Conservation (phyloP, 495 filamentous ascomycete genomes). For the Hyaloscypha finlandica region DNA sequence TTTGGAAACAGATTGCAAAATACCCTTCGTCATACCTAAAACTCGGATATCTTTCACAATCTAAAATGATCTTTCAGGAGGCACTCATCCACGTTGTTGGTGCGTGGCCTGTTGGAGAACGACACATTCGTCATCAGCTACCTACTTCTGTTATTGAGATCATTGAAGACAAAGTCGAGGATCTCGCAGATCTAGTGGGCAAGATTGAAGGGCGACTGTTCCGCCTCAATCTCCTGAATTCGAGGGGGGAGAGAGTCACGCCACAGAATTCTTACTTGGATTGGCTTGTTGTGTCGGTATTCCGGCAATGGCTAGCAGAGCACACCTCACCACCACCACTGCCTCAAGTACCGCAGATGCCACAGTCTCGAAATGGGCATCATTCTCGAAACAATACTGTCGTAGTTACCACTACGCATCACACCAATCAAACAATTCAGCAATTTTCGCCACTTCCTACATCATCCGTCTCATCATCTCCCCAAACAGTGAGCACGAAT, state of each 20-base stretch:
- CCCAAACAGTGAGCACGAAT: slow-evolving; percentile 43
- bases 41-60: slow-evolving; percentile 80
- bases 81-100: slow-evolving; percentile 90
- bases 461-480: slow-evolving; percentile 35
- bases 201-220: slow-evolving; percentile 74
- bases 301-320: slow-evolving; percentile 88
- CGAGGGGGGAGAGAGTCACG: slow-evolving; percentile 75
- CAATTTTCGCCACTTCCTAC: slow-evolving; percentile 17
- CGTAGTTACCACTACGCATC: slow-evolving; percentile 16
- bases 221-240: slow-evolving; percentile 76
- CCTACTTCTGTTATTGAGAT: slow-evolving; percentile 77
- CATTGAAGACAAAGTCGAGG: slow-evolving; percentile 88
- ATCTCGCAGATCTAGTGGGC: slow-evolving; percentile 51
- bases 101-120: slow-evolving; percentile 79
- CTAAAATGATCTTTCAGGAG: slow-evolving; percentile 85
- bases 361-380: slow-evolving; percentile 35
- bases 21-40: slow-evolving; percentile 91
- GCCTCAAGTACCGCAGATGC: slow-evolving; percentile 41
- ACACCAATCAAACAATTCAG: slow-evolving; percentile 22
- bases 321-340: slow-evolving; percentile 57
- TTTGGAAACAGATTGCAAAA: slow-evolving; percentile 94
- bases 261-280: slow-evolving; percentile 78
- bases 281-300: slow-evolving; percentile 83
- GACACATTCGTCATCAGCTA: slow-evolving; percentile 71
- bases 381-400: slow-evolving; percentile 28